Base-by-base conservation (phyloP, 179 eudicot species). In the Dionaea muscipula region DNA sequence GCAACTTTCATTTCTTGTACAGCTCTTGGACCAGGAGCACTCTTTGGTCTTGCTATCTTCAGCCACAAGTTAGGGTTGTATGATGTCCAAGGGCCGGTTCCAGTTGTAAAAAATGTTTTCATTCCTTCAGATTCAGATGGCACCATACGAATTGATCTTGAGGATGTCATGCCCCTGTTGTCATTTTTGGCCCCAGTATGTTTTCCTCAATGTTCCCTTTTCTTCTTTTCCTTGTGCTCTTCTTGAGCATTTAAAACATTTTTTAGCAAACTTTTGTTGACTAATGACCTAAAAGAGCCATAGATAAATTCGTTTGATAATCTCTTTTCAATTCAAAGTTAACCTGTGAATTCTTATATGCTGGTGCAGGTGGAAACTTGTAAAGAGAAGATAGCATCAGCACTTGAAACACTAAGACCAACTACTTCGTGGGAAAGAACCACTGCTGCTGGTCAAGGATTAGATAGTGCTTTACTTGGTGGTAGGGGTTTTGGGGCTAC, bases 31-130 rank as follows among this genome's bases (percentile, higher is more conserved):
- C 82, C 85, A 7, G 97, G 95, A 58, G 80, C 97, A 59, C 90
- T 90, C 57, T 90, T 90, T 67, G 97, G 97, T 49, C 94, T 90
- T 69, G 94, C 87, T 57, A 75, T 86, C 41, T 86, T 90, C 68
- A 86, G 94, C 80, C 81, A 78, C 73, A 90, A 86, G 67, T 69
- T 90, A 55, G 97, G 97, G 58, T 70, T 90, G 64, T 90, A 86
- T 80, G 95, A 90, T 80, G 95, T 90, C 66, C 97, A 90, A 75
- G 97, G 97, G 55, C 85, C 97, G 38, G 72, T 90, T 68, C 95
- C 97, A 51, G 85, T 86, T 55, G 95, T 86, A 62, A 90, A 86
- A 71, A 80, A 86, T 73, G 76, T 86, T 35, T 83, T 90, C 63
- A 70, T 83, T 61, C 85, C 82, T 26, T 74, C 90, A 17, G 91